Evolutionary conservation across 352 stramenopile genomes (phyloP).

Genomic region (Phytophthora cactorum): DNA sequence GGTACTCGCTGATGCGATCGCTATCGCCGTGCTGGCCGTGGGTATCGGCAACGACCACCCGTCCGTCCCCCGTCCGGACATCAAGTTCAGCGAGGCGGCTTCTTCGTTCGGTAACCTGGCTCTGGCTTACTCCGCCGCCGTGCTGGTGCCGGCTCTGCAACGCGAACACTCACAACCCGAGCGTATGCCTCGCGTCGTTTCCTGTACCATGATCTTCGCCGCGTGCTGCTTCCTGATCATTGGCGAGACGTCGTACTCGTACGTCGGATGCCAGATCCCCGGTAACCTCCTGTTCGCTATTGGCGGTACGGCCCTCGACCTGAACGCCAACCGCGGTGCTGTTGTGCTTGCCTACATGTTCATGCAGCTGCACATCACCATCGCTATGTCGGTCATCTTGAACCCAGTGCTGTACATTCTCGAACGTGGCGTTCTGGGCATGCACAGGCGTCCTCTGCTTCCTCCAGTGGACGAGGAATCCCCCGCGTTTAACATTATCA

Average conservation of each 20-base stretch:
- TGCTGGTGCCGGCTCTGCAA: slow-evolving; percentile 64
- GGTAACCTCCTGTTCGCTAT: slow-evolving; percentile 73
- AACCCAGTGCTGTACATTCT: slow-evolving; percentile 65
- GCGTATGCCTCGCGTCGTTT: slow-evolving; percentile 63
- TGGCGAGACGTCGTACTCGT: slow-evolving; percentile 45
- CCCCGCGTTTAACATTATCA: slow-evolving; percentile 33
- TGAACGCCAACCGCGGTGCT: slow-evolving; percentile 49
- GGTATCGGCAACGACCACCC: slow-evolving; percentile 53
- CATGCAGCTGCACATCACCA: slow-evolving; percentile 74
- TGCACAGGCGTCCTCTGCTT: slow-evolving; percentile 55
- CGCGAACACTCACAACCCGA: slow-evolving; percentile 65
- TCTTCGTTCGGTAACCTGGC: slow-evolving; percentile 69
- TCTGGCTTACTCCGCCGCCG: slow-evolving; percentile 59
- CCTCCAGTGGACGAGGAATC: slow-evolving; percentile 36
- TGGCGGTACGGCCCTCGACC: slow-evolving; percentile 44
- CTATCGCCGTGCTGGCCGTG: slow-evolving; percentile 43
- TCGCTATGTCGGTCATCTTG: slow-evolving; percentile 66
- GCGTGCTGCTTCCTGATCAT: slow-evolving; percentile 62
- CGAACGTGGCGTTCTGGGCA: slow-evolving; percentile 58
- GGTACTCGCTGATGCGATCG: slow-evolving; percentile 60
- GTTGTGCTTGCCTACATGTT: slow-evolving; percentile 65
- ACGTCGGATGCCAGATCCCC: slow-evolving; percentile 65
- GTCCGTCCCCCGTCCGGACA: slow-evolving; percentile 39
- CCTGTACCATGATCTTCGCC: slow-evolving; percentile 53
- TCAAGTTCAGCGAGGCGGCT: slow-evolving; percentile 52